A percentile compares a stretch with the other conserved stretches of the same genome.
Evolutionary conservation across 768 basidiomycete genomes (phyloP).

Genomic region (Kwoniella sp.): DNA sequence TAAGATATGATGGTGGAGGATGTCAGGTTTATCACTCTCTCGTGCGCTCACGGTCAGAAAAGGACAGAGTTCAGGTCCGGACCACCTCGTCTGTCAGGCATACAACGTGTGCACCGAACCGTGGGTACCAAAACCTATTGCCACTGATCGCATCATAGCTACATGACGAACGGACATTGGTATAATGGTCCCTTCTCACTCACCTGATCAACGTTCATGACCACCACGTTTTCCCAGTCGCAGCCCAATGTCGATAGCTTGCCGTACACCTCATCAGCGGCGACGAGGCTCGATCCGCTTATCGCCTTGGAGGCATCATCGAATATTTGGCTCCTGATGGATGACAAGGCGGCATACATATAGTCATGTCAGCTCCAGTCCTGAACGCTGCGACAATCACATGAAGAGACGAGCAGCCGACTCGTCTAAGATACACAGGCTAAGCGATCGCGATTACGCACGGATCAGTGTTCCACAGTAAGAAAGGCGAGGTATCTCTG

Average conservation of each 20-base stretch:
- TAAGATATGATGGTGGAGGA: too few species aligned
- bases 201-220: slow-evolving; percentile 46
- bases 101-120: too few species aligned
- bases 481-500: slow-evolving; percentile 47
- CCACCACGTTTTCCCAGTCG: slow-evolving; percentile 41
- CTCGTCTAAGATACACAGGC: neutral
- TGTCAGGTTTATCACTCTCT: too few species aligned
- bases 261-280: slow-evolving; percentile 43
- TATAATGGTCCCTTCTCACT: slow-evolving; percentile 16
- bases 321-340: slow-evolving; percentile 26
- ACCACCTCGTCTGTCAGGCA: too few species aligned
- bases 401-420: too few species aligned
- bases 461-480: slow-evolving; percentile 45
- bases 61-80: too few species aligned
- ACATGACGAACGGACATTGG: neutral
- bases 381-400: too few species aligned
- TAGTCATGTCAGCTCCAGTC: neutral
- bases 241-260: slow-evolving; percentile 42
- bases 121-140: neutral
- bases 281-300: slow-evolving; percentile 34
- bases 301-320: slow-evolving; percentile 30
- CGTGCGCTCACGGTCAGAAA: too few species aligned
- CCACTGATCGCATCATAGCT: neutral
- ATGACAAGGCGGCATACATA: slow-evolving; percentile 3
- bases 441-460: slow-evolving; percentile 31